A percentile compares a stretch with the other conserved stretches of the same genome.
These are phyloP conservation scores for Linum usitatissimum DNA, from an alignment of 345 rosid species.

Conservation along the genomic window DNA sequence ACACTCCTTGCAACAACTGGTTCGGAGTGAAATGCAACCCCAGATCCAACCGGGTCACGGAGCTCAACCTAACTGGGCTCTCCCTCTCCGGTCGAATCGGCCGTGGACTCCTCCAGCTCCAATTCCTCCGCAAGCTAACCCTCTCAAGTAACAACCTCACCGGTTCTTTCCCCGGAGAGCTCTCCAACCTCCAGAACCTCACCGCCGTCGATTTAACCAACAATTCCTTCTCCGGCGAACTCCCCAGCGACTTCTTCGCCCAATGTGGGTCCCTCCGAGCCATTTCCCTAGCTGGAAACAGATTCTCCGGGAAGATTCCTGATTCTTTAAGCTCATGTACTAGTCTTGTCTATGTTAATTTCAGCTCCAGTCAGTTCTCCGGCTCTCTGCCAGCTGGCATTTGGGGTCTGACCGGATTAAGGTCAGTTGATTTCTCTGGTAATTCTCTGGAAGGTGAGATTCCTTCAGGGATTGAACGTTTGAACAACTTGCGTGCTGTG, in stretches of 20 bases:
- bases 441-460: constrained; percentile 22
- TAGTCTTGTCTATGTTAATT: constrained; percentile 11
- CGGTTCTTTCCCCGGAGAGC: constrained; percentile 48
- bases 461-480: constrained; percentile 10
- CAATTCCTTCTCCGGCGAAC: constrained; percentile 19
- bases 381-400: constrained; percentile 16
- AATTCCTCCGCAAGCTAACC: constrained; percentile 58
- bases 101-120: constrained; percentile 69
- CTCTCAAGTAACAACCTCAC: constrained; percentile 37
- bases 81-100: constrained; percentile 84
- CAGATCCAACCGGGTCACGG: constrained; percentile 56
- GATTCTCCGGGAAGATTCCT: constrained; percentile 18
- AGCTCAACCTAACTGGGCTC: constrained; percentile 44
- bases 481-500: constrained; percentile 17
- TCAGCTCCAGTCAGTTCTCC: constrained; percentile 21
- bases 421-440: constrained; percentile 18
- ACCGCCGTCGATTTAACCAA: constrained; percentile 40
- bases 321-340: constrained; percentile 15
- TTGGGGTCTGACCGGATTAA: constrained; percentile 23
- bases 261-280: constrained; percentile 24
- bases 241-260: constrained; percentile 20
- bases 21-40: constrained; percentile 74
- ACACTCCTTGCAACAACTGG: constrained; percentile 64
- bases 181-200: not conserved
- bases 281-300: constrained; percentile 20